phyloP scores from a whole-genome alignment of 176 grass and related monocot genomes.

The Oryza meyeriana region DNA sequence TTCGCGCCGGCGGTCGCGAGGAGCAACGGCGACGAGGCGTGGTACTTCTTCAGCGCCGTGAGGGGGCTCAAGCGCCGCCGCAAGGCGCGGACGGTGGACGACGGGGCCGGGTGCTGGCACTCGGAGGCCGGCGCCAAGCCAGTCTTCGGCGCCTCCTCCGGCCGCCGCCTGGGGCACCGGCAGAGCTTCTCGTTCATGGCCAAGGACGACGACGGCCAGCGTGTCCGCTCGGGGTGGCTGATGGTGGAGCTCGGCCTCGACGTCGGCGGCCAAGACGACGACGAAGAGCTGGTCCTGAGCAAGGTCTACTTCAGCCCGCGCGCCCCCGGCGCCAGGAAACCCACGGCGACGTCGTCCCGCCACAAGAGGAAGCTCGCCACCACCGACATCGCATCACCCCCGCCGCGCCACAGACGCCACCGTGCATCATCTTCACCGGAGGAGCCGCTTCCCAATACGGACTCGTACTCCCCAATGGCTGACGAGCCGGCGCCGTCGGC shows the following conservation, averaged over 20 bases:
- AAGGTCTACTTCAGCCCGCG: conserved; percentile 43
- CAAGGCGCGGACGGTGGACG: conserved; percentile 38
- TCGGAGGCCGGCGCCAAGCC: conserved; percentile 32
- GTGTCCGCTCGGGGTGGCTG: conserved; percentile 30
- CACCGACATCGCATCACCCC: neutral
- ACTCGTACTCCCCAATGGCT: too few species aligned
- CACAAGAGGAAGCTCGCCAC: conserved; percentile 31
- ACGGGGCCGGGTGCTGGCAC: conserved; percentile 32
- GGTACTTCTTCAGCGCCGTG: conserved; percentile 49
- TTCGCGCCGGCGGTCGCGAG: neutral
- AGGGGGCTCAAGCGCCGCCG: conserved; percentile 15
- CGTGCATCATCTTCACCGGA: too few species aligned
- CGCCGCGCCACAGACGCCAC: neutral
- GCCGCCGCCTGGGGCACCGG: neutral
- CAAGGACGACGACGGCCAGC: conserved; percentile 4
- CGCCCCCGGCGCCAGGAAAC: neutral
- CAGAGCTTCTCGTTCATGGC: conserved; percentile 41
- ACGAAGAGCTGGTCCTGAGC: conserved; percentile 12
- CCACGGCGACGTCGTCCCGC: neutral
- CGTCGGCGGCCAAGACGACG: neutral
- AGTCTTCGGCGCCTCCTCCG: neutral
- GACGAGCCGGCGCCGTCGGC: too few species aligned
- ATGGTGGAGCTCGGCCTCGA: conserved; percentile 48
- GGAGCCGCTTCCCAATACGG: too few species aligned
- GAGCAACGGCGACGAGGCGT: conserved; percentile 27